phyloP scores from a whole-genome alignment of 2,329 filamentous ascomycete genomes.

The Pyrenophora graminea region DNA sequence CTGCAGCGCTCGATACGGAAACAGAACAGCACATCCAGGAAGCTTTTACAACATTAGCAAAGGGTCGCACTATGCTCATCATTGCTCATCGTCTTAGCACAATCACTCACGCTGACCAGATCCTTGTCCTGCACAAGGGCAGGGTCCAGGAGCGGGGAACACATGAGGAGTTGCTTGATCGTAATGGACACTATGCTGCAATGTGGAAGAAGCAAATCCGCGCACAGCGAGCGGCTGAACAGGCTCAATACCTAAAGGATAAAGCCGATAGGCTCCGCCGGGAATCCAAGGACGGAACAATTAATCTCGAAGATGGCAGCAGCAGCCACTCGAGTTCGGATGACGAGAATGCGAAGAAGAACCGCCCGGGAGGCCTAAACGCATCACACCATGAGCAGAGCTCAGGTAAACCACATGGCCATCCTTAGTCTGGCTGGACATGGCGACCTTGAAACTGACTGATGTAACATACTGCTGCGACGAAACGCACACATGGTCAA shows the following conservation, averaged over 20 bases:
- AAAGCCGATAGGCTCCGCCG: conserved; percentile 55
- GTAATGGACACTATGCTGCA: conserved; percentile 51
- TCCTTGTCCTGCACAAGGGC: conserved; percentile 59
- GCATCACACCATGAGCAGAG: conserved; percentile 18
- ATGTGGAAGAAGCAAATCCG: conserved; percentile 61
- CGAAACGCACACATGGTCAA: background rate
- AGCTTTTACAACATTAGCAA: conserved; percentile 77
- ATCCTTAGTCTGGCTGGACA: conserved; percentile 25
- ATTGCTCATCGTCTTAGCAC: conserved; percentile 76
- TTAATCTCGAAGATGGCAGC: conserved; percentile 44
- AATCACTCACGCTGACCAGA: conserved; percentile 60
- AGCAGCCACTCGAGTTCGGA: conserved; percentile 44
- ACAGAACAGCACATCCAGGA: conserved; percentile 93
- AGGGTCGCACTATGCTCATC: conserved; percentile 88
- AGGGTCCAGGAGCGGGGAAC: conserved; percentile 57
- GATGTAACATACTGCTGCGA: background rate
- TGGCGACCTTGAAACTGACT: background rate
- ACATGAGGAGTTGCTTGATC: conserved; percentile 56
- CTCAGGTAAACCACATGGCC: conserved; percentile 33
- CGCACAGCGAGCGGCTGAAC: conserved; percentile 55
- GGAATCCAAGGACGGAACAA: conserved; percentile 52
- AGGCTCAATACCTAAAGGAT: conserved; percentile 55
- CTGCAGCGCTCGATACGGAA: conserved; percentile 85
- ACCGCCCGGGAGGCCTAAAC: conserved; percentile 13
- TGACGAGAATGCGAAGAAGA: conserved; percentile 38